phyloP scores from a whole-genome alignment of 345 rosid genomes.

The Salix viminalis region DNA sequence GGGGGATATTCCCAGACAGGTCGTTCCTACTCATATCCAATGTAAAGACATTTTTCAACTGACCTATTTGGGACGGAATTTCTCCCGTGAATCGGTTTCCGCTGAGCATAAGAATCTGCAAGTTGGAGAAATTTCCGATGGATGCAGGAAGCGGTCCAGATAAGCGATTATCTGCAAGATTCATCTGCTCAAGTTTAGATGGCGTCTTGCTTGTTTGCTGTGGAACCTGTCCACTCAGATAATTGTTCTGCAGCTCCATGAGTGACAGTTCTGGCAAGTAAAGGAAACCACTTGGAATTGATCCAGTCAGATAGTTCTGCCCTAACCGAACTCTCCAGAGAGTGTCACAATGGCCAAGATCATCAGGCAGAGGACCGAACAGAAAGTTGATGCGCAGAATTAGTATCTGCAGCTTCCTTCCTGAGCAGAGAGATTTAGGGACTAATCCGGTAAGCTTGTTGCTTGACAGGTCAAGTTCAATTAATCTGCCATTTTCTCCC shows the following conservation, averaged over 20 bases:
- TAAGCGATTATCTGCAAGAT: slow-evolving; percentile 51
- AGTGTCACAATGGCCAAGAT: slow-evolving; percentile 46
- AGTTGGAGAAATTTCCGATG: slow-evolving; percentile 47
- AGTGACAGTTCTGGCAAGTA: slow-evolving; percentile 58
- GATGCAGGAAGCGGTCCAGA: slow-evolving; percentile 51
- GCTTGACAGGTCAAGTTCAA: slow-evolving; percentile 54
- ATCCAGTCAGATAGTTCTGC: slow-evolving; percentile 60
- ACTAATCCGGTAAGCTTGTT: slow-evolving; percentile 67
- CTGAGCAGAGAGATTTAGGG: slow-evolving; percentile 45
- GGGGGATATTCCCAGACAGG: slow-evolving; percentile 47
- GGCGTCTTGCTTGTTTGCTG: slow-evolving; percentile 34
- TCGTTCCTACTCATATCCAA: slow-evolving; percentile 53
- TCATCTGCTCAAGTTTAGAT: slow-evolving; percentile 45
- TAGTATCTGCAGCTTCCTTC: slow-evolving; percentile 39
- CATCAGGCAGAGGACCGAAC: slow-evolving; percentile 57
- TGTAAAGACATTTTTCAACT: slow-evolving; percentile 39
- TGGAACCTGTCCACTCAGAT: slow-evolving; percentile 43
- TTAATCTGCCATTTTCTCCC: slow-evolving; percentile 50
- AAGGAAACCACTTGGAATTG: slow-evolving; percentile 51
- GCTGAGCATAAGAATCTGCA: slow-evolving; percentile 45
- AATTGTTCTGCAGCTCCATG: slow-evolving; percentile 59
- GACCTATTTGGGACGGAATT: slow-evolving; percentile 46
- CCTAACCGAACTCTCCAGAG: slow-evolving; percentile 56
- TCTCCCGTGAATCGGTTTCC: slow-evolving; percentile 54
- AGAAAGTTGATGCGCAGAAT: slow-evolving; percentile 56